phyloP scores from a whole-genome alignment of 2,329 filamentous ascomycete species.

The Aaosphaeria pasadenensis region DNA sequence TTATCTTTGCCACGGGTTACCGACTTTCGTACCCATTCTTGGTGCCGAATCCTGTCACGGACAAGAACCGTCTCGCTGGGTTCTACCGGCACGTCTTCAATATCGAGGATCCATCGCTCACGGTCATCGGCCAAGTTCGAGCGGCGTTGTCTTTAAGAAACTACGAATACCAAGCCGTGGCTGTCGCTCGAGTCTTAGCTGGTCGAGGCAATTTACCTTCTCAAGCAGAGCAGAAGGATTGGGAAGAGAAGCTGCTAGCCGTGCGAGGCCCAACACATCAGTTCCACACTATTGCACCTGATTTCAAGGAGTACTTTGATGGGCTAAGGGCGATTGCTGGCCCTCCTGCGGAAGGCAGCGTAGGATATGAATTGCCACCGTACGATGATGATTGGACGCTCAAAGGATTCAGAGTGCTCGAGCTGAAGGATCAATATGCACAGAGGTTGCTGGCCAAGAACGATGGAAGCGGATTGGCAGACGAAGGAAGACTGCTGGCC shows the following conservation, averaged over 20 bases:
- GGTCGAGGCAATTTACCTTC: constrained; percentile 7
- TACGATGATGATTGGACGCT: constrained; percentile 10
- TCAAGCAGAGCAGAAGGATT: constrained; percentile 2
- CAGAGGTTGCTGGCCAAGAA: background rate
- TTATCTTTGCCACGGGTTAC: constrained; percentile 12
- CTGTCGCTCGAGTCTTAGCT: constrained; percentile 9
- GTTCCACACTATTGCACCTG: constrained; percentile 11
- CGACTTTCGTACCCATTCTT: constrained; percentile 9
- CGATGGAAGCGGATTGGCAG: background rate
- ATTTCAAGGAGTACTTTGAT: constrained; percentile 11
- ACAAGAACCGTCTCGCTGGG: constrained; percentile 4
- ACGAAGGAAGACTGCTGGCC: background rate
- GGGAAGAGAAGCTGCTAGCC: constrained; percentile 6
- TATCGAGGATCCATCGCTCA: constrained; percentile 8
- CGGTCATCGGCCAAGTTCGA: constrained; percentile 7
- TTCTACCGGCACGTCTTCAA: constrained; percentile 14
- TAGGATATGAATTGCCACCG: constrained; percentile 7
- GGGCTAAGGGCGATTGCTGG: constrained; percentile 9
- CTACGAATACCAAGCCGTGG: constrained; percentile 16
- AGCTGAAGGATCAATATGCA: constrained; percentile 6
- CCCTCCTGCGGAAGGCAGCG: constrained; percentile 3
- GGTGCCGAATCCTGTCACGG: constrained; percentile 4
- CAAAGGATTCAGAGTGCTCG: constrained; percentile 8
- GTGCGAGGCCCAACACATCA: constrained; percentile 5
- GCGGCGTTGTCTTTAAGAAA: constrained; percentile 9